Evolutionary conservation across 805 yeast species (phyloP).

Genomic region (Yarrowia phangngaensis): DNA sequence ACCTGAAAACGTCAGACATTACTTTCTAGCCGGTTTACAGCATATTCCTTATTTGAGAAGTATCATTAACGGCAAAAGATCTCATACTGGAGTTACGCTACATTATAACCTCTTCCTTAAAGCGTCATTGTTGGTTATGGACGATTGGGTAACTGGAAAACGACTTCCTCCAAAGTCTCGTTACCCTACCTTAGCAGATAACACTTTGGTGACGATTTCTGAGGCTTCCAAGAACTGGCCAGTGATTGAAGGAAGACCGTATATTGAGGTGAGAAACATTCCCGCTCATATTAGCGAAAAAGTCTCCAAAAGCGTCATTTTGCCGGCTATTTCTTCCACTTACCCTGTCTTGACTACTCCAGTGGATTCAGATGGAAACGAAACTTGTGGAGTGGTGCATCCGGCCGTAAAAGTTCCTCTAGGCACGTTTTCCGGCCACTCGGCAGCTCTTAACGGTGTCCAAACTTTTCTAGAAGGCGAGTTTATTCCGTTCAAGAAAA

Average conservation of each 20-base stretch:
- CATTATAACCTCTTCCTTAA: slow-evolving; percentile 14
- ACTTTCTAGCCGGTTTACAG: slow-evolving; percentile 20
- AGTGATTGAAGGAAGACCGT: background rate
- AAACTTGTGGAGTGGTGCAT: slow-evolving; percentile 13
- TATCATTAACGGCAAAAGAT: slow-evolving; percentile 5
- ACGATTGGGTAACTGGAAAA: slow-evolving; percentile 11
- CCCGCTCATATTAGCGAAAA: slow-evolving; percentile 2
- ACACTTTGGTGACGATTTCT: background rate
- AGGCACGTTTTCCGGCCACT: slow-evolving; percentile 22
- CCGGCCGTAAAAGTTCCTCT: slow-evolving; percentile 23
- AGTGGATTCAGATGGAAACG: slow-evolving; percentile 16
- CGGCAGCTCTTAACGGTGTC: slow-evolving; percentile 9
- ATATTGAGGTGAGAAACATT: slow-evolving; percentile 1
- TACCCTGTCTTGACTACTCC: slow-evolving; percentile 25
- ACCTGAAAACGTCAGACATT: slow-evolving; percentile 16
- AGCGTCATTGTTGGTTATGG: slow-evolving; percentile 9
- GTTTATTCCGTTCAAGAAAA: slow-evolving; percentile 8
- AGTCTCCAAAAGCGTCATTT: background rate
- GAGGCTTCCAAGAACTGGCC: slow-evolving; percentile 15
- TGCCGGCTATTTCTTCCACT: background rate
- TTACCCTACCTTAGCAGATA: slow-evolving; percentile 8
- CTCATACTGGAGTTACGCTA: slow-evolving; percentile 10
- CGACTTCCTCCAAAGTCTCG: slow-evolving; percentile 12
- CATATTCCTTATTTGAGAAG: slow-evolving; percentile 8
- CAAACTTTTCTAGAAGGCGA: slow-evolving; percentile 21